phyloP scores from a whole-genome alignment of 805 yeast species.

The Zygosaccharomyces lentus region DNA sequence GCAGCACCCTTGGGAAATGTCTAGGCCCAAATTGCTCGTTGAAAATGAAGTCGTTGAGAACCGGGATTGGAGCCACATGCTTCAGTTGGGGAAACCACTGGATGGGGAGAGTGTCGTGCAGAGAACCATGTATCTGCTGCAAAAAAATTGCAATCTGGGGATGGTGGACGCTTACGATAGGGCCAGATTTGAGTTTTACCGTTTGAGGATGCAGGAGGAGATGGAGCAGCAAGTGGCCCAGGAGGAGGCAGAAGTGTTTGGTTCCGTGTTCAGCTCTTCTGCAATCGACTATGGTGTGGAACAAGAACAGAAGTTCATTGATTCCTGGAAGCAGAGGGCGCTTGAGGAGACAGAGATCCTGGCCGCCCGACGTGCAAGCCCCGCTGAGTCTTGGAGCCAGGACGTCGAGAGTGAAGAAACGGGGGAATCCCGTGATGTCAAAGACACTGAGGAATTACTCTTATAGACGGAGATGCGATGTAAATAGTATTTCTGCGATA shows the following conservation, averaged over 20 bases:
- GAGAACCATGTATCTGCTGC: slow-evolving; percentile 56
- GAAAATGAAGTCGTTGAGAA: slow-evolving; percentile 67
- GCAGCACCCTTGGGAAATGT: slow-evolving; percentile 98
- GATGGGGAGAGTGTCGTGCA: slow-evolving; percentile 90
- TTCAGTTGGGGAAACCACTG: slow-evolving; percentile 66
- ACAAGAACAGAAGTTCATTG: slow-evolving; percentile 66
- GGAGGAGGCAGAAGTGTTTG: slow-evolving; percentile 85
- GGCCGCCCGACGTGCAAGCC: slow-evolving; percentile 43
- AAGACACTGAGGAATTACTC: slow-evolving; percentile 15
- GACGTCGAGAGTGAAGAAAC: slow-evolving; percentile 8
- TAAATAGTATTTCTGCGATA: slow-evolving; percentile 7
- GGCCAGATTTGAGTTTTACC: slow-evolving; percentile 84
- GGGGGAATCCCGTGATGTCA: slow-evolving; percentile 6
- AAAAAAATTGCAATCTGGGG: slow-evolving; percentile 30
- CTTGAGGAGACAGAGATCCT: slow-evolving; percentile 53
- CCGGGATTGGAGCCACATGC: slow-evolving; percentile 74
- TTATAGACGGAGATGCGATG: slow-evolving; percentile 8
- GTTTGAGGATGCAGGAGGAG: slow-evolving; percentile 79
- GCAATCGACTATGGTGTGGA: slow-evolving; percentile 63
- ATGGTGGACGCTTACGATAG: slow-evolving; percentile 71
- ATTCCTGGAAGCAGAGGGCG: slow-evolving; percentile 71
- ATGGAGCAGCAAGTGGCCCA: slow-evolving; percentile 62
- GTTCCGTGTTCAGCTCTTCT: slow-evolving; percentile 64
- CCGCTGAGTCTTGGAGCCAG: slow-evolving; percentile 30
- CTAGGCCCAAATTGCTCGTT: slow-evolving; percentile 78